Conservation (phyloP, 2,329 filamentous ascomycete species). For the Pseudocercospora crystallina region DNA sequence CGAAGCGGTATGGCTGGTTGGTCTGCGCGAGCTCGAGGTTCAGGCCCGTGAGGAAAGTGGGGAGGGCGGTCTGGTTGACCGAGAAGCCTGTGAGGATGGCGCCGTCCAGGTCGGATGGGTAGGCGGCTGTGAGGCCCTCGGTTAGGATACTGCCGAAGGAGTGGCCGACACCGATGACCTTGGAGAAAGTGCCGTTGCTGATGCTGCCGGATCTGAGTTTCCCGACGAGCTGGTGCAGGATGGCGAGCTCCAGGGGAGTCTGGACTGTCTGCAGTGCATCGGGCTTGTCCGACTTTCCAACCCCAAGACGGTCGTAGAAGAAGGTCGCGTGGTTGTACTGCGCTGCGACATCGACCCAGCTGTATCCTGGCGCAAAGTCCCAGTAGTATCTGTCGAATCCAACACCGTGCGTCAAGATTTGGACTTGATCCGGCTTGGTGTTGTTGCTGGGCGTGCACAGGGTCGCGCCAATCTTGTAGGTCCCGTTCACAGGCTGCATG, state of each 20-base stretch:
- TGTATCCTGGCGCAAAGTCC: constrained; percentile 40
- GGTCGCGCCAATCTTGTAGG: constrained; percentile 15
- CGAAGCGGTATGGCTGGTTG: constrained; percentile 33
- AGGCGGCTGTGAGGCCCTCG: constrained; percentile 34
- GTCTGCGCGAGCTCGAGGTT: constrained; percentile 33
- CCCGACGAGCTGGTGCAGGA: constrained; percentile 37
- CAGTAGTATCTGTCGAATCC: constrained; percentile 39
- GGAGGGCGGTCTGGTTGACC: constrained; percentile 24
- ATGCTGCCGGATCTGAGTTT: constrained; percentile 34
- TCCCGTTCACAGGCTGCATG: constrained; percentile 17
- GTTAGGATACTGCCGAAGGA: constrained; percentile 40
- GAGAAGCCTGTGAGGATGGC: constrained; percentile 41
- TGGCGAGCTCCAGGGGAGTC: constrained; percentile 38
- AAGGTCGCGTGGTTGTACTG: constrained; percentile 41
- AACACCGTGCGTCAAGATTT: constrained; percentile 44
- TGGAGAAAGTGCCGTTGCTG: constrained; percentile 31
- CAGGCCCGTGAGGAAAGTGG: constrained; percentile 25
- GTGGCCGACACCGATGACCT: constrained; percentile 43
- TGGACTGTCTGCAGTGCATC: constrained; percentile 42
- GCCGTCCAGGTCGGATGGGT: constrained; percentile 35
- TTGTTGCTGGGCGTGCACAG: constrained; percentile 16
- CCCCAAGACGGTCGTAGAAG: constrained; percentile 45
- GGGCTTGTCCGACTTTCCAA: constrained; percentile 39
- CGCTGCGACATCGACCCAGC: constrained; percentile 44
- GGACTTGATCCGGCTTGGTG: constrained; percentile 28